These are phyloP conservation scores for Rhizopus delemar DNA, from an alignment of 371 early-diverging fungal genomes.

Conservation along the genomic window DNA sequence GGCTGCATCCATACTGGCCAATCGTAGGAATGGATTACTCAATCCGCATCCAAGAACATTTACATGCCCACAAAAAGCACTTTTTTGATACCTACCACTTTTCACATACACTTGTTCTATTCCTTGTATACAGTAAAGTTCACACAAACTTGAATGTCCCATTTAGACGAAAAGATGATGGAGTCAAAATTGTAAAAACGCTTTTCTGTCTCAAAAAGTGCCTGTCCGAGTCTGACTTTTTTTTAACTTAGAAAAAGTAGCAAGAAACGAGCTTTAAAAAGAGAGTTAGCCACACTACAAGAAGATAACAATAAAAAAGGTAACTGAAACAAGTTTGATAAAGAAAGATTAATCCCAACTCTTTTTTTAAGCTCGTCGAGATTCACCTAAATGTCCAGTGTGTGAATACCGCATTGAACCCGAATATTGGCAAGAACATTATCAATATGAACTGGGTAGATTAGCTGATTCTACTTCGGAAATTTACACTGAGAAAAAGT, in stretches of 20 bases:
- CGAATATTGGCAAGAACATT: conserved; percentile 54
- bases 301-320: conserved; percentile 47
- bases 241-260: neutral
- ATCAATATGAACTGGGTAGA: conserved; percentile 51
- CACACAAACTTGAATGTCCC: neutral
- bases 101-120: neutral
- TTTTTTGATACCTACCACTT: no score
- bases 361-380: conserved; percentile 34
- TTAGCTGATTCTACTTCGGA: conserved; percentile 47
- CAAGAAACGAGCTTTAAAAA: conserved; percentile 33
- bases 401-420: conserved; percentile 56
- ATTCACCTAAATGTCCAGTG: conserved; percentile 58
- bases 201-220: neutral
- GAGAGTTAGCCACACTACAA: conserved; percentile 41
- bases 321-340: conserved; percentile 3
- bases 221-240: conserved; percentile 7
- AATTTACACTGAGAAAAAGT: conserved; percentile 31
- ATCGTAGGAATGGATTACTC: conserved; percentile 10
- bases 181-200: conserved; percentile 2
- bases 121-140: neutral
- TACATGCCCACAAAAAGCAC: neutral
- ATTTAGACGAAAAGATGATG: neutral
- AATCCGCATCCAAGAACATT: conserved; percentile 4
- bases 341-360: neutral
- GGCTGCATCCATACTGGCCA: neutral